A percentile compares a stretch with the other conserved stretches of the same genome.
Evolutionary conservation across 1,284 basidiomycete species (phyloP).

Genomic region (Pulveroboletus sp.): DNA sequence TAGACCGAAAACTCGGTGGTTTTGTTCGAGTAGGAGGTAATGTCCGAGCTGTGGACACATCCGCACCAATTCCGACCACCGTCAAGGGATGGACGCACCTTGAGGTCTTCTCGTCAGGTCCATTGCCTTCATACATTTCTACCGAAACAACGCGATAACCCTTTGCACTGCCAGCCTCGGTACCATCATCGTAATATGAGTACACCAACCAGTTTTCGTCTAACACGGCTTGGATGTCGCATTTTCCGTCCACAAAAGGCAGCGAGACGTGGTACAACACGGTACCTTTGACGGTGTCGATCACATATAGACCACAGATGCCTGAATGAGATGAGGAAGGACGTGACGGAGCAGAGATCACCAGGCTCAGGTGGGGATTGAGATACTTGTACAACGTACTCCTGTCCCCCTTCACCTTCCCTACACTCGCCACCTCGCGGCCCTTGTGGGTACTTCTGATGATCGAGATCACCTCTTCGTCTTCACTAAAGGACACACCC

Average conservation of each 20-base stretch:
- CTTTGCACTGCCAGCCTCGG: slow-evolving; percentile 53
- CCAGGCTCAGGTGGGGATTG: slow-evolving; percentile 77
- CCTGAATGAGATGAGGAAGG: slow-evolving; percentile 1
- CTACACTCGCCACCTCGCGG: slow-evolving; percentile 72
- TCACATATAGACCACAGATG: slow-evolving; percentile 67
- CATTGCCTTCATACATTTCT: slow-evolving; percentile 82
- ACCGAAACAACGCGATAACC: slow-evolving; percentile 76
- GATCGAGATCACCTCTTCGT: slow-evolving; percentile 54
- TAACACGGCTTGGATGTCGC: slow-evolving; percentile 69
- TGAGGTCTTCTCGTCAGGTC: slow-evolving; percentile 62
- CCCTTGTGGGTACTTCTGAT: slow-evolving; percentile 44
- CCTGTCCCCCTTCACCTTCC: slow-evolving; percentile 85
- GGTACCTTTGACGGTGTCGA: slow-evolving; percentile 80
- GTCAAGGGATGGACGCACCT: slow-evolving; percentile 50
- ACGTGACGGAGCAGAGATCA: slow-evolving; percentile 51
- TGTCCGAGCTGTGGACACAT: slow-evolving; percentile 57
- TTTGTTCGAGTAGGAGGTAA: slow-evolving; percentile 66
- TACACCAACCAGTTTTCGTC: slow-evolving; percentile 95
- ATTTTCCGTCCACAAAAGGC: slow-evolving; percentile 47
- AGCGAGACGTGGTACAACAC: slow-evolving; percentile 67
- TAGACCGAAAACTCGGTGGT: slow-evolving; percentile 55
- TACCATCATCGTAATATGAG: slow-evolving; percentile 70
- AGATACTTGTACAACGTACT: slow-evolving; percentile 94
- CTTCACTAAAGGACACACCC: slow-evolving; percentile 57
- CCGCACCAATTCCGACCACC: background rate